Conservation (phyloP, 805 yeast genomes). For the Millerozyma miso region DNA sequence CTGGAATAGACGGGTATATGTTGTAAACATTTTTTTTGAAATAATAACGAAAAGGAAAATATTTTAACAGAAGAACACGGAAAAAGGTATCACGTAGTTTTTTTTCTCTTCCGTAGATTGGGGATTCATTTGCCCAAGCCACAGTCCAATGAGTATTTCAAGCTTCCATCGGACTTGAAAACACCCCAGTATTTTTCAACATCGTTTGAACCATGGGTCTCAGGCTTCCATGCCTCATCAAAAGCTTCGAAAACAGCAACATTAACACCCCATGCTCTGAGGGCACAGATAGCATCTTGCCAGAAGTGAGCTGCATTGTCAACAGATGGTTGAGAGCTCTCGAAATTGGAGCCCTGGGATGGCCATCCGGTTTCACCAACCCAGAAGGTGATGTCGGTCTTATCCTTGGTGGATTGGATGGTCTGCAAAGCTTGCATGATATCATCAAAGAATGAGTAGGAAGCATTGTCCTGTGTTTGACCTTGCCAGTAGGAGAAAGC, state of each 20-base stretch:
- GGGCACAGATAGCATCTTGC: constrained; percentile 86
- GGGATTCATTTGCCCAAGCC: constrained; percentile 14
- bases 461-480: constrained; percentile 74
- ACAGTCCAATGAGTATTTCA: constrained; percentile 38
- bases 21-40: no score
- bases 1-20: no score
- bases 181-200: constrained; percentile 98
- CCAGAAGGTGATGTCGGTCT: constrained; percentile 84
- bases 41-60: background rate
- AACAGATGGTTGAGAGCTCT: constrained; percentile 61
- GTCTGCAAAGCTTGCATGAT: constrained; percentile 95
- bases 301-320: constrained; percentile 76
- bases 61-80: background rate
- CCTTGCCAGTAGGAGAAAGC: constrained; percentile 99
- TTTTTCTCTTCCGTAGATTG: background rate
- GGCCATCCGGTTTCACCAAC: constrained; percentile 99
- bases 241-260: constrained; percentile 91
- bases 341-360: constrained; percentile 73
- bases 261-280: constrained; percentile 94
- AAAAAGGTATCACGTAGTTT: background rate
- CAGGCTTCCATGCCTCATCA: constrained; percentile 96
- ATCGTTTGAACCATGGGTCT: constrained; percentile 75
- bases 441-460: constrained; percentile 92
- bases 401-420: constrained; percentile 82
- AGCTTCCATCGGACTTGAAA: constrained; percentile 48